phyloP scores from a whole-genome alignment of 495 filamentous ascomycete species.

The Penicillium samsonianum region DNA sequence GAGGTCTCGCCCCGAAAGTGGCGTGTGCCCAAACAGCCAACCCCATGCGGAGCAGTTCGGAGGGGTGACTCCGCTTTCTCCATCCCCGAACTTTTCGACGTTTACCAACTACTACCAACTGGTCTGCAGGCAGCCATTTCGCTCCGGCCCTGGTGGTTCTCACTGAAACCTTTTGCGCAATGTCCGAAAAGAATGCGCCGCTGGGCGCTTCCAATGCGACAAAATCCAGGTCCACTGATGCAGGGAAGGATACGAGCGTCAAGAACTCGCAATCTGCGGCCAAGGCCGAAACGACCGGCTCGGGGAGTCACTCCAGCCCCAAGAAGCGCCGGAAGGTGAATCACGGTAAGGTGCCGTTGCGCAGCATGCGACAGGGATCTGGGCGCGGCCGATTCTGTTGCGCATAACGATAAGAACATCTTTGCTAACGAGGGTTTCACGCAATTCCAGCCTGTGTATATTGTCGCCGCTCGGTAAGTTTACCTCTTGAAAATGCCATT shows the following conservation, averaged over 20 bases:
- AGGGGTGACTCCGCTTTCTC: conserved; percentile 36
- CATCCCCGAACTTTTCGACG: conserved; percentile 24
- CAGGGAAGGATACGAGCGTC: conserved; percentile 33
- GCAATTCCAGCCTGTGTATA: conserved; percentile 86
- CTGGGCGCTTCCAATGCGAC: conserved; percentile 30
- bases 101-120: conserved; percentile 14
- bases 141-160: conserved; percentile 24
- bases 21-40: conserved; percentile 19
- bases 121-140: conserved; percentile 39
- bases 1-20: conserved; percentile 14
- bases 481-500: conserved; percentile 9
- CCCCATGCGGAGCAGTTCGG: conserved; percentile 45
- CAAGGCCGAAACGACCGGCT: conserved; percentile 41
- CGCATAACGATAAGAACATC: conserved; percentile 31
- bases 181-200: conserved; percentile 42
- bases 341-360: conserved; percentile 72
- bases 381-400: conserved; percentile 30
- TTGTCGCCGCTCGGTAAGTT: conserved; percentile 96
- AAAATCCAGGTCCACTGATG: conserved; percentile 21
- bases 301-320: conserved; percentile 57
- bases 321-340: conserved; percentile 99
- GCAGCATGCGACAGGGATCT: conserved; percentile 36
- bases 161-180: conserved; percentile 19
- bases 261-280: conserved; percentile 38
- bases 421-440: conserved; percentile 30